Conservation (phyloP, 2,329 filamentous ascomycete genomes). For the Leptoxyphium fumago region DNA sequence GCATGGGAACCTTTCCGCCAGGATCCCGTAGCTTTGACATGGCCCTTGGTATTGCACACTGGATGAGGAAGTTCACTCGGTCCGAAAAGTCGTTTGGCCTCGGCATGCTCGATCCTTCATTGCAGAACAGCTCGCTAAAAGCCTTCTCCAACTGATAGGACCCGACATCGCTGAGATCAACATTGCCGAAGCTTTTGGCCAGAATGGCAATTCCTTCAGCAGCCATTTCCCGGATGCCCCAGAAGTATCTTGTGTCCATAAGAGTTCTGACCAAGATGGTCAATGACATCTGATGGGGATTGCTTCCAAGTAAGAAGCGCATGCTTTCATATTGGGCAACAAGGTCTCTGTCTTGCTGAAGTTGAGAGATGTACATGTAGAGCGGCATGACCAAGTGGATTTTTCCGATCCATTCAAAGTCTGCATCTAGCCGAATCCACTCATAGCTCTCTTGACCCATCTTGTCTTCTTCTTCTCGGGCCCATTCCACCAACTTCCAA, state of each 20-base stretch:
- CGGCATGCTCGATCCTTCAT: constrained; percentile 58
- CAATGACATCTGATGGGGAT: constrained; percentile 66
- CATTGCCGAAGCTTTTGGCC: constrained; percentile 44
- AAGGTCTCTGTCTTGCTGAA: constrained; percentile 93
- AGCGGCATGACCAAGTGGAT: constrained; percentile 71
- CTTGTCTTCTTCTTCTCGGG: constrained; percentile 67
- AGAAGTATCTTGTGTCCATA: constrained; percentile 83
- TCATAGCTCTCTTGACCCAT: constrained; percentile 97
- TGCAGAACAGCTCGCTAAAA: constrained; percentile 80
- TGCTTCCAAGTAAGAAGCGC: constrained; percentile 17
- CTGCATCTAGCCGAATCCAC: constrained; percentile 95
- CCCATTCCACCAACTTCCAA: constrained; percentile 83
- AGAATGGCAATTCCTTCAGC: constrained; percentile 65
- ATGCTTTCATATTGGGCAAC: constrained; percentile 57
- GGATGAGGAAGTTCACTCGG: constrained; percentile 69
- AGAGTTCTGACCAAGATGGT: constrained; percentile 81
- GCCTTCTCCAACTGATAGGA: constrained; percentile 71
- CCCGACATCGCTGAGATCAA: constrained; percentile 28
- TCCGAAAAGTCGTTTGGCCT: constrained; percentile 84
- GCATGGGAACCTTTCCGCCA: constrained; percentile 60
- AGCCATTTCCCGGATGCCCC: constrained; percentile 79
- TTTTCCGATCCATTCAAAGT: constrained; percentile 93
- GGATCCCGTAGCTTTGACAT: constrained; percentile 64
- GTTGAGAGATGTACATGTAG: constrained; percentile 96
- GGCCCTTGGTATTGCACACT: constrained; percentile 67